Percentiles rank a stretch among this genome's conserved stretches.
phyloP scores from a whole-genome alignment of 108 stramenopile species.

The Skeletonema marinoi region DNA sequence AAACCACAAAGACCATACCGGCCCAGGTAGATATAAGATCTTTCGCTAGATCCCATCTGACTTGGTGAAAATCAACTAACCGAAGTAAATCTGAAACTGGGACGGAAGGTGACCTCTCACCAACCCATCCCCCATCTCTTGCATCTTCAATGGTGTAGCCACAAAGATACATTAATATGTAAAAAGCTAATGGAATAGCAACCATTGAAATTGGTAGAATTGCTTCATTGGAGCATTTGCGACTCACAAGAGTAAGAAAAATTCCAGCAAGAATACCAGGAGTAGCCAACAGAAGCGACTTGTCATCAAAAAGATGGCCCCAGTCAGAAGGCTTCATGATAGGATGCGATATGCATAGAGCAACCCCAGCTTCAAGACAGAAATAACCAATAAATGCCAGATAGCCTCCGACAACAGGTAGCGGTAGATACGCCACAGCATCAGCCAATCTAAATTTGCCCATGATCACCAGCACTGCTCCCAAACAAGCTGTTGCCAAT shows the following conservation, averaged over 20 bases:
- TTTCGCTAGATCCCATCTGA: constrained; percentile 74
- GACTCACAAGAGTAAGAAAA: constrained; percentile 61
- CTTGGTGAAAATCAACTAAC: constrained; percentile 68
- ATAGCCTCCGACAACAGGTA: constrained; percentile 90
- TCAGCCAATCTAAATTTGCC: constrained; percentile 90
- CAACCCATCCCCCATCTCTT: constrained; percentile 85
- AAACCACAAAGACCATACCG: constrained; percentile 98
- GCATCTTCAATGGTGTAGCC: constrained; percentile 66
- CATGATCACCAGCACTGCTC: constrained; percentile 78
- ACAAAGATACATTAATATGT: constrained; percentile 52
- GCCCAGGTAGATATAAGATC: constrained; percentile 82
- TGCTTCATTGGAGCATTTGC: constrained; percentile 62
- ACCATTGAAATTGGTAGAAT: constrained; percentile 85
- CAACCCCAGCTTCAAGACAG: constrained; percentile 90
- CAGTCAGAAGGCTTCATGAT: constrained; percentile 79
- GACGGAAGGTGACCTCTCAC: constrained; percentile 67
- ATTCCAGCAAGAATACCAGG: constrained; percentile 87
- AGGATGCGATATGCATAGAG: constrained; percentile 75
- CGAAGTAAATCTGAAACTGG: constrained; percentile 69
- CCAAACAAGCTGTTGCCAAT: constrained; percentile 81
- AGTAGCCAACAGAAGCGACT: constrained; percentile 62
- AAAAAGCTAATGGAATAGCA: constrained; percentile 84
- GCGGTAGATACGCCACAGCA: constrained; percentile 92
- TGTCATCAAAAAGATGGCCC: constrained; percentile 55
- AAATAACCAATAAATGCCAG: constrained; percentile 97